Conservation (phyloP, 257 asterid species). For the Sherardia arvensis region DNA sequence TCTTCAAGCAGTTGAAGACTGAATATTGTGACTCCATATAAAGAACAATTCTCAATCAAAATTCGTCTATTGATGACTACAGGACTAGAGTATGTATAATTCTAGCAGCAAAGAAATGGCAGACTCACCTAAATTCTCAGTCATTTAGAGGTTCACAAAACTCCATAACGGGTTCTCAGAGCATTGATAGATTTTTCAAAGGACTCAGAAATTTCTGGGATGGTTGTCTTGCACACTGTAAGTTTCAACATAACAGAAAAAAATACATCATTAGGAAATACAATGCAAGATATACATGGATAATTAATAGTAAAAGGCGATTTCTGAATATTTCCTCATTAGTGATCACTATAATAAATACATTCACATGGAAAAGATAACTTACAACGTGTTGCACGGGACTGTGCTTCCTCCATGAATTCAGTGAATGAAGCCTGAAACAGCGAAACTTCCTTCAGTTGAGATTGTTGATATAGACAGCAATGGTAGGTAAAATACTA, state of each 20-base stretch:
- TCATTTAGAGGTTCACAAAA: slow-evolving; percentile 32
- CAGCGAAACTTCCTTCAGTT: slow-evolving; percentile 3
- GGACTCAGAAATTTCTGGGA: slow-evolving; percentile 60
- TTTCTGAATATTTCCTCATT: neutral
- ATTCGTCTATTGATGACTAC: neutral
- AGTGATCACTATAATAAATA: neutral
- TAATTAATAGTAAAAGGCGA: neutral
- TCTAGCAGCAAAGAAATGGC: neutral
- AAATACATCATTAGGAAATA: neutral
- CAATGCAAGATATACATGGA: neutral
- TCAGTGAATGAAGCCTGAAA: slow-evolving; percentile 70
- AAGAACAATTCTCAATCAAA: neutral
- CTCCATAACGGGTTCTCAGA: slow-evolving; percentile 62
- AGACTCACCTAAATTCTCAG: neutral
- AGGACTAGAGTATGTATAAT: neutral
- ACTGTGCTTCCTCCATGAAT: slow-evolving; percentile 59
- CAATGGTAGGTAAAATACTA: neutral
- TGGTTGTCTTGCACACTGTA: slow-evolving; percentile 60
- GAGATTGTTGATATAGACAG: slow-evolving; percentile 10
- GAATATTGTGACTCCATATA: no score
- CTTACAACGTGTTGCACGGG: slow-evolving; percentile 72
- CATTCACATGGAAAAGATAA: slow-evolving; percentile 9
- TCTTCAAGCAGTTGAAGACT: neutral
- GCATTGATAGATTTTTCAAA: slow-evolving; percentile 59
- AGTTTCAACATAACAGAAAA: slow-evolving; percentile 5